phyloP scores from a whole-genome alignment of 805 yeast species.

The Metschnikowia koreensis region DNA sequence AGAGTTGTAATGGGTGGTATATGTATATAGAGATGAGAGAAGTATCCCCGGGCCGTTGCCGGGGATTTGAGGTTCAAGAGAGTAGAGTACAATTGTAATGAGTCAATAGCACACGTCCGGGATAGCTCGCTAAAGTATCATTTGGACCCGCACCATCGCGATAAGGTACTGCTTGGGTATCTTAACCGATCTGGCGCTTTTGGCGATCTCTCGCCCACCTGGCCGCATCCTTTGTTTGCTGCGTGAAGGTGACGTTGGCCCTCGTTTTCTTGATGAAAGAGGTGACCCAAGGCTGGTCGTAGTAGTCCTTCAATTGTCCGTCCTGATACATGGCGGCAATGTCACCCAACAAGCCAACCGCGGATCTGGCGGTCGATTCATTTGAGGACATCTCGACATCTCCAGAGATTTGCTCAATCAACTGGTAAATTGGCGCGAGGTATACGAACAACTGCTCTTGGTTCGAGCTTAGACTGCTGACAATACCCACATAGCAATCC shows the following conservation, averaged over 20 bases:
- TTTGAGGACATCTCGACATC: constrained; percentile 60
- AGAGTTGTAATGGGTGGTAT: neutral
- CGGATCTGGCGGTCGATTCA: constrained; percentile 75
- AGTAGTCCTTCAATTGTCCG: constrained; percentile 68
- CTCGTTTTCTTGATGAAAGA: constrained; percentile 74
- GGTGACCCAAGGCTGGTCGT: constrained; percentile 74
- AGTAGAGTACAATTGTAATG: neutral
- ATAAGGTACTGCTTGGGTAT: neutral
- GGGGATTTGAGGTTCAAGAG: neutral
- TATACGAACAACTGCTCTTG: constrained; percentile 67
- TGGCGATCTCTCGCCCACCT: constrained; percentile 95
- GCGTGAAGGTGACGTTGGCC: constrained; percentile 56
- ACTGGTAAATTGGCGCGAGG: constrained; percentile 66
- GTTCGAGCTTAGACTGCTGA: constrained; percentile 76
- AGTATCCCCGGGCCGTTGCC: neutral
- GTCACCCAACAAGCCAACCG: constrained; percentile 91
- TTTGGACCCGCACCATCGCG: neutral
- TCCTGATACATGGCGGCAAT: constrained; percentile 81
- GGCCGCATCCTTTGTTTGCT: constrained; percentile 83
- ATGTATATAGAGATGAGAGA: constrained; percentile 3
- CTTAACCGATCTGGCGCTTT: constrained; percentile 36
- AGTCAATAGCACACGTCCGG: neutral
- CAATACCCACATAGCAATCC: constrained; percentile 93
- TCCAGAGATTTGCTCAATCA: constrained; percentile 56
- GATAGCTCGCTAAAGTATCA: constrained; percentile 2